phyloP scores from a whole-genome alignment of 768 basidiomycete species.

The Amanita subjunquillea region DNA sequence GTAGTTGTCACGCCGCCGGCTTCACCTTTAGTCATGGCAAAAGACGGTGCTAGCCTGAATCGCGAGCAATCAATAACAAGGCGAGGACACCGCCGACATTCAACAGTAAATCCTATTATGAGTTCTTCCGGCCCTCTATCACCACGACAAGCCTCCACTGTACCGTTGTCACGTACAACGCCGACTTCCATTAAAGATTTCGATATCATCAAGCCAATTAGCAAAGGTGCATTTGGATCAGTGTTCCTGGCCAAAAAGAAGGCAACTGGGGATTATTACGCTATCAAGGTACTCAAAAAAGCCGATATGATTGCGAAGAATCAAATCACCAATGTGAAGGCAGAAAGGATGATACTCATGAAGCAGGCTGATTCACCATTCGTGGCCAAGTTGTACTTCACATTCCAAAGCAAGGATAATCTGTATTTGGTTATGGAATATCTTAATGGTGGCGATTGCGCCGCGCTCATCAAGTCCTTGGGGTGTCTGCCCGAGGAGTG shows the following conservation, averaged over 20 bases:
- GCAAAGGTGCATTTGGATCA: slow-evolving; percentile 96
- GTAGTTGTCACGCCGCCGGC: slow-evolving; percentile 66
- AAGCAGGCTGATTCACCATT: slow-evolving; percentile 98
- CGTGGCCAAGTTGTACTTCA: slow-evolving; percentile 95
- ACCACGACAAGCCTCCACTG: slow-evolving; percentile 73
- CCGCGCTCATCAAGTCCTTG: slow-evolving; percentile 92
- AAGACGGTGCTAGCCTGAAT: slow-evolving; percentile 26
- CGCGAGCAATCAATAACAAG: slow-evolving; percentile 36
- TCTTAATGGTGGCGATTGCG: slow-evolving; percentile 96
- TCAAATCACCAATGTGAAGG: slow-evolving; percentile 99
- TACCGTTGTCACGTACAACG: slow-evolving; percentile 67
- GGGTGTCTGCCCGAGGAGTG: slow-evolving; percentile 92
- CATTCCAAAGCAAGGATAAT: slow-evolving; percentile 99
- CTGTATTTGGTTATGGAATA: slow-evolving; percentile 99
- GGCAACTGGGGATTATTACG: slow-evolving; percentile 95
- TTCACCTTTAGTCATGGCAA: slow-evolving; percentile 50
- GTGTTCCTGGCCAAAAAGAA: slow-evolving; percentile 99
- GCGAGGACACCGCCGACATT: slow-evolving; percentile 61
- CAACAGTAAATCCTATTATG: slow-evolving; percentile 52
- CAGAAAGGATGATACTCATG: slow-evolving; percentile 99
- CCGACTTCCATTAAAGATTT: slow-evolving; percentile 97
- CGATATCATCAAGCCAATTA: slow-evolving; percentile 98
- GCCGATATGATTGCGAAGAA: slow-evolving; percentile 99
- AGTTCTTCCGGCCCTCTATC: slow-evolving; percentile 69
- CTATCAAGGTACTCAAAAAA: slow-evolving; percentile 99